Percentiles rank a stretch among this genome's conserved stretches.
Conservation (phyloP, 176 grass and related monocot species). For the Dendrocalamus sinicus region DNA sequence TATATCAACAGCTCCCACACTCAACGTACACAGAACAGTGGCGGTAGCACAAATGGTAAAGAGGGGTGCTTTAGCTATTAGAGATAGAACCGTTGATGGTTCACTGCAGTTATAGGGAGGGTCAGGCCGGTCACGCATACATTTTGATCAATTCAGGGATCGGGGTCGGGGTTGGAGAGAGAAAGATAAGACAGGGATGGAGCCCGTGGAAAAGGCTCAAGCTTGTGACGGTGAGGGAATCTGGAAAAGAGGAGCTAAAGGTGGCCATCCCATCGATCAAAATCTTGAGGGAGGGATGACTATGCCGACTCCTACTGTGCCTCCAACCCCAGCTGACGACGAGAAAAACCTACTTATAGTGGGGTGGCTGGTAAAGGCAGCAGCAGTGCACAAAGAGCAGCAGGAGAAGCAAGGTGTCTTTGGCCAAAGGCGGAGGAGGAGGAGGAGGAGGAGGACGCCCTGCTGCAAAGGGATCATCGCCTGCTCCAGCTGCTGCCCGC, state of each 20-base stretch:
- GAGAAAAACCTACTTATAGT: constrained; percentile 64
- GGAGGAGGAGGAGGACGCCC: too few species aligned
- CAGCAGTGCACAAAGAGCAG: constrained; percentile 53
- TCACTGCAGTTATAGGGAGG: background rate
- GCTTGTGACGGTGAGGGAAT: constrained; percentile 64
- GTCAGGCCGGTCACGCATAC: background rate
- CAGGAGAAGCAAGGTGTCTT: constrained; percentile 67
- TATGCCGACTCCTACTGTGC: background rate
- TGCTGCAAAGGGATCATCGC: background rate
- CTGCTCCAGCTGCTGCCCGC: background rate
- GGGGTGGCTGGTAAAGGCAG: constrained; percentile 60
- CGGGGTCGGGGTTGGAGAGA: background rate
- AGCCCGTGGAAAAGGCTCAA: constrained; percentile 61
- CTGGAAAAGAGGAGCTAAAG: constrained; percentile 73
- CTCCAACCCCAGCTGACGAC: constrained; percentile 33
- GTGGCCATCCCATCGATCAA: constrained; percentile 44
- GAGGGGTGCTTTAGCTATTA: background rate
- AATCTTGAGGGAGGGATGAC: constrained; percentile 46
- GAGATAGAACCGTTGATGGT: background rate
- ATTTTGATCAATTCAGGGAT: constrained; percentile 2
- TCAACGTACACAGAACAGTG: background rate
- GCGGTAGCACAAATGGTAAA: background rate
- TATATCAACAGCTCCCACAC: background rate
- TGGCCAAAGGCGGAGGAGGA: background rate
- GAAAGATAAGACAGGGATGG: background rate